These are phyloP conservation scores for Penicillium canescens DNA, from an alignment of 495 filamentous ascomycete species.

Conservation along the genomic window DNA sequence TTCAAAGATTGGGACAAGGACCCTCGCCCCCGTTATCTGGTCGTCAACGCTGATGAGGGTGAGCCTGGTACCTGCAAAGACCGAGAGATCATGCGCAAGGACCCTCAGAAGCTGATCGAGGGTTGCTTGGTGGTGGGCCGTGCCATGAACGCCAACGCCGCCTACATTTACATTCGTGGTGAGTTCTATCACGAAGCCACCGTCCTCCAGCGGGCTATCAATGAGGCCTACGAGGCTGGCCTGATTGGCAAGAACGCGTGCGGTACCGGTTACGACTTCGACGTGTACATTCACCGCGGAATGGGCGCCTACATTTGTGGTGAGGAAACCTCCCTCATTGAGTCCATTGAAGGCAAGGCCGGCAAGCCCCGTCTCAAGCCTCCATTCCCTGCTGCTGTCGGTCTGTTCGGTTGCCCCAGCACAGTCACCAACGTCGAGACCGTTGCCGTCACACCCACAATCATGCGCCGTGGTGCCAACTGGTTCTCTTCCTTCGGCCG, in stretches of 20 bases:
- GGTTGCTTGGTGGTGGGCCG: constrained; percentile 95
- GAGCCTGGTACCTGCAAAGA: constrained; percentile 99
- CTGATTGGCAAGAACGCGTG: constrained; percentile 98
- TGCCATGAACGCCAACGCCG: constrained; percentile 96
- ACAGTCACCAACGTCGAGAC: constrained; percentile 99
- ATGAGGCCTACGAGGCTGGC: constrained; percentile 93
- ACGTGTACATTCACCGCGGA: constrained; percentile 93
- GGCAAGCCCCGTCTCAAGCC: constrained; percentile 98
- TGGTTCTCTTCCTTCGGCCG: constrained; percentile 95
- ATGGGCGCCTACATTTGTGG: constrained; percentile 98
- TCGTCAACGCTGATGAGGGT: constrained; percentile 98
- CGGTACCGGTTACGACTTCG: constrained; percentile 95
- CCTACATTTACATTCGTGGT: constrained; percentile 99
- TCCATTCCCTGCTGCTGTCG: constrained; percentile 95
- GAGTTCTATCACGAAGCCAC: constrained; percentile 98
- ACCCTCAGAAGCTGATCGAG: constrained; percentile 97
- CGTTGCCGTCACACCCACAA: constrained; percentile 91
- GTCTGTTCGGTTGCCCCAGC: constrained; percentile 95
- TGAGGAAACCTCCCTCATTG: constrained; percentile 96
- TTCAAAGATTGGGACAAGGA: constrained; percentile 99
- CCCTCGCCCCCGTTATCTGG: constrained; percentile 89
- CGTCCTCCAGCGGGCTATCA: constrained; percentile 89
- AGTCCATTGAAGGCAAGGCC: constrained; percentile 96
- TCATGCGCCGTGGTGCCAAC: constrained; percentile 84
- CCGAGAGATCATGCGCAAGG: constrained; percentile 99